These are phyloP conservation scores for Thraustochytrium sp. DNA, from an alignment of 352 stramenopile species.

Conservation along the genomic window DNA sequence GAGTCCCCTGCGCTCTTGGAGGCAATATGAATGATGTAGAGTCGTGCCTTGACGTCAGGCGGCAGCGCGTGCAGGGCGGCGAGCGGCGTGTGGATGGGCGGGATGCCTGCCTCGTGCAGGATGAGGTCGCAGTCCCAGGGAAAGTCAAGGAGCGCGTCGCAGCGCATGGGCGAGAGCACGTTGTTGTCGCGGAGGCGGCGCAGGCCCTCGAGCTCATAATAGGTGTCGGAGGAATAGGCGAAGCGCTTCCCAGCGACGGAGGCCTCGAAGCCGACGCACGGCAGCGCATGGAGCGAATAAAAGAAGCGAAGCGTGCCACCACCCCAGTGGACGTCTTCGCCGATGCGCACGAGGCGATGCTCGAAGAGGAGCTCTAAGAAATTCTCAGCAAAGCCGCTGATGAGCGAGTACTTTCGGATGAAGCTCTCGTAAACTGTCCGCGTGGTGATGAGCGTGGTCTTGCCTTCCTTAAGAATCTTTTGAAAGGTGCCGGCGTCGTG, in stretches of 20 bases:
- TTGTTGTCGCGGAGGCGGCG: constrained; percentile 67
- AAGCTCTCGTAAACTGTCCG: constrained; percentile 93
- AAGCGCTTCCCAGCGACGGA: constrained; percentile 11
- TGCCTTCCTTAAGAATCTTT: constrained; percentile 87
- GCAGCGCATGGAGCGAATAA: constrained; percentile 90
- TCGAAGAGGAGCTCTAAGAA: constrained; percentile 65
- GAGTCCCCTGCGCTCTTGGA: neutral
- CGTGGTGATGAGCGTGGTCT: constrained; percentile 87
- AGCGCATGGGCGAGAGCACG: constrained; percentile 70
- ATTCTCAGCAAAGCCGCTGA: constrained; percentile 78
- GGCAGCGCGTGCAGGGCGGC: constrained; percentile 82
- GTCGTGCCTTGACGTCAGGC: constrained; percentile 59
- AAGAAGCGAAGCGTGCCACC: constrained; percentile 91
- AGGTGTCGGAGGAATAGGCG: constrained; percentile 89
- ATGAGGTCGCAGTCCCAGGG: constrained; percentile 86
- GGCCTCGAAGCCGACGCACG: constrained; percentile 88
- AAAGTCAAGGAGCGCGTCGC: constrained; percentile 81
- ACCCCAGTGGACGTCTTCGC: constrained; percentile 84
- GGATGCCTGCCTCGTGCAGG: constrained; percentile 85
- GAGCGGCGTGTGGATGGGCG: constrained; percentile 90
- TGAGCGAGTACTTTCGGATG: constrained; percentile 87
- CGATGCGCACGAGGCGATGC: constrained; percentile 70
- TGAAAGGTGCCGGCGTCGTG: constrained; percentile 93
- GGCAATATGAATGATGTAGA: constrained; percentile 45
- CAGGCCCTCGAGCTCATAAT: constrained; percentile 83